Evolutionary conservation across 2,329 filamentous ascomycete species (phyloP).

Genomic region (Pestalotiopsis sp.): DNA sequence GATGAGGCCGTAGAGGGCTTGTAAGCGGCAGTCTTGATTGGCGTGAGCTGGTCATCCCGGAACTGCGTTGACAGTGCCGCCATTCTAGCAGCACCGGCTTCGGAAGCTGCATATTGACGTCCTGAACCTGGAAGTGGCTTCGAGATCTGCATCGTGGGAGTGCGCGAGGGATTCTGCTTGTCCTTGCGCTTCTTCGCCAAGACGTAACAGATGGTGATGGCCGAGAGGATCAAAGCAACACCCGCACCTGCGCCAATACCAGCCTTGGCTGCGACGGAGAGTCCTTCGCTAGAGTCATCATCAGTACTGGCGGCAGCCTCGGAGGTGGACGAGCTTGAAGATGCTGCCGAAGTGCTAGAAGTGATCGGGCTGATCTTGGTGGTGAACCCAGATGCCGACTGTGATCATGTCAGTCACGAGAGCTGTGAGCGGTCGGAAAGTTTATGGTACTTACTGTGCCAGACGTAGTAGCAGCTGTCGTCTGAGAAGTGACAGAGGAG

Average conservation of each 20-base stretch:
- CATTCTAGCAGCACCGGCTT: slow-evolving; percentile 9
- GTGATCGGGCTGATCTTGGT: background rate
- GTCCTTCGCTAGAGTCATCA: background rate
- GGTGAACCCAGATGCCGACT: background rate
- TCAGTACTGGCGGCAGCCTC: background rate
- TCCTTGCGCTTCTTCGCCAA: slow-evolving; percentile 10
- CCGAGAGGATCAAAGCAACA: slow-evolving; percentile 12
- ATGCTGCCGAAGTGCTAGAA: background rate
- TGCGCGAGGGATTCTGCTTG: slow-evolving; percentile 11
- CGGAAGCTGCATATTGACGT: slow-evolving; percentile 13
- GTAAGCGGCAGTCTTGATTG: background rate
- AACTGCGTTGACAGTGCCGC: slow-evolving; percentile 10
- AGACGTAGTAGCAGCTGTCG: background rate
- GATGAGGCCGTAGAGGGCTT: slow-evolving; percentile 9
- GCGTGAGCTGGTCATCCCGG: background rate
- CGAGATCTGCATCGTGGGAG: slow-evolving; percentile 15
- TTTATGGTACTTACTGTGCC: slow-evolving; percentile 1
- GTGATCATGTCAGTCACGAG: background rate
- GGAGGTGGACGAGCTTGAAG: slow-evolving; percentile 5
- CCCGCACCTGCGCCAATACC: slow-evolving; percentile 17
- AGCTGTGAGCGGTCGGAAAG: background rate
- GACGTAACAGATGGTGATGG: slow-evolving; percentile 12
- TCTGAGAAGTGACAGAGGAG: background rate
- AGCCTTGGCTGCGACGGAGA: slow-evolving; percentile 15
- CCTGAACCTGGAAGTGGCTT: slow-evolving; percentile 13